Base-by-base conservation (phyloP, 2,329 filamentous ascomycete species). In the Chrysoporthe deuterocubensis region DNA sequence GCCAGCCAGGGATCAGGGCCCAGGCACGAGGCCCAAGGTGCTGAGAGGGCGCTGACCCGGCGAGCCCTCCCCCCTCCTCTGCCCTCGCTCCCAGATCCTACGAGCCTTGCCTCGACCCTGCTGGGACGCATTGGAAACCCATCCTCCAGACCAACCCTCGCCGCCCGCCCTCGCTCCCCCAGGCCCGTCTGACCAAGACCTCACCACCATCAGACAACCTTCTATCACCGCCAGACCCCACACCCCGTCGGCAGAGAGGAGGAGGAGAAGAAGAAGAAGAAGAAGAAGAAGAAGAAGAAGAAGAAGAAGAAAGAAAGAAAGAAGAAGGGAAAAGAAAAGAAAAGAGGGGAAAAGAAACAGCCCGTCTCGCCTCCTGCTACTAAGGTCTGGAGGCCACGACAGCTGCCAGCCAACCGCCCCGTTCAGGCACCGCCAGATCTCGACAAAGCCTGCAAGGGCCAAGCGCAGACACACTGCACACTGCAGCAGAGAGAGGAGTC, bases 331-430 rank as follows among this genome's bases (percentile, higher is more conserved):
- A 56, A n/a, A n/a, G n/a, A n/a, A n/a, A n/a, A n/a, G n/a, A n/a
- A n/a, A n/a, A n/a, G n/a, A n/a, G n/a, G n/a, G n/a, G n/a, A n/a
- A 40, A 46, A 40, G 59, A 54, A 40, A 34, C 43, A 59, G 37
- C 44, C 37, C 37, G 37, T 40, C 37, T 40, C 37, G 37, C 37
- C 37, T 40, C 6, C 37, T 40, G 9, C 37, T 40, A 4, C 37
- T 40, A 4, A 40, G 37, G 4, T 40, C 37, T 40, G 37, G 46
- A 34, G 40, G 50, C 57, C 50, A 54, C 60, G 54, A 59, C 60
- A 62, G 58, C 58, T 40, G 16, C 9, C 9, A 46, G 37, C 37
- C 37, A 26, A 26, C 26, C 26, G 26, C 26, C 26, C 26, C 26
- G 26, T 26, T 2, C 26, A 26, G 26, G 26, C 26, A 26, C 26